phyloP scores from a whole-genome alignment of 2,329 filamentous ascomycete genomes.

The Escovopsis sp. region DNA sequence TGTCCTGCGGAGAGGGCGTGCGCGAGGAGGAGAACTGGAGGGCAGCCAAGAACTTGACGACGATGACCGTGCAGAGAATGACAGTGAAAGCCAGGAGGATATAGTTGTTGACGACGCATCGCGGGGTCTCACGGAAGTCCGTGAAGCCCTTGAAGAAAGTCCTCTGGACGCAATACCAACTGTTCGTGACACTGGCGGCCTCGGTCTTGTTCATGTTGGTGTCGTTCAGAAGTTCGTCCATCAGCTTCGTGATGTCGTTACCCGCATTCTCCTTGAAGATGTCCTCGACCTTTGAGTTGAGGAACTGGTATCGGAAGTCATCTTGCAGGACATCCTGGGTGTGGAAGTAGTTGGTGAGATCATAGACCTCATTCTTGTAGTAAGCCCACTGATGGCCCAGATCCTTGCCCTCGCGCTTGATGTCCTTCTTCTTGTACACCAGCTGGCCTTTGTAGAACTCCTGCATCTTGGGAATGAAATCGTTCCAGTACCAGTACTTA shows the following conservation, averaged over 20 bases:
- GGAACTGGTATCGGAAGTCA: slow-evolving; percentile 48
- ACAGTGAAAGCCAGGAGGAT: slow-evolving; percentile 79
- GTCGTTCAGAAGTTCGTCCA: slow-evolving; percentile 38
- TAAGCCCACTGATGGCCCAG: slow-evolving; percentile 65
- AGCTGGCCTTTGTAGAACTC: slow-evolving; percentile 79
- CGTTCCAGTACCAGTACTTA: slow-evolving; percentile 61
- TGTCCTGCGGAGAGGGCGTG: slow-evolving; percentile 81
- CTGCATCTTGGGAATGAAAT: slow-evolving; percentile 65
- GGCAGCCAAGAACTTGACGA: slow-evolving; percentile 81
- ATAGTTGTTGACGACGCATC: slow-evolving; percentile 82
- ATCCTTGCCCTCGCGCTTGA: slow-evolving; percentile 52
- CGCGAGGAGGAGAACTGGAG: slow-evolving; percentile 88
- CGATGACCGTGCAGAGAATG: slow-evolving; percentile 64
- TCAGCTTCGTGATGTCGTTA: slow-evolving; percentile 56
- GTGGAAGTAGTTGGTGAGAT: slow-evolving; percentile 83
- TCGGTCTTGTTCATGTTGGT: slow-evolving; percentile 36
- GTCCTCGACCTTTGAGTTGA: slow-evolving; percentile 52
- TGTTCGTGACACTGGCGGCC: slow-evolving; percentile 41
- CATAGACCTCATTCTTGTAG: slow-evolving; percentile 64
- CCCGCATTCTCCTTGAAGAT: slow-evolving; percentile 65
- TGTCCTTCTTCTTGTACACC: slow-evolving; percentile 47
- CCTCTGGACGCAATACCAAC: slow-evolving; percentile 67
- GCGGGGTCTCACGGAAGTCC: slow-evolving; percentile 66
- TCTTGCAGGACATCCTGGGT: slow-evolving; percentile 49
- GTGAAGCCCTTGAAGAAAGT: slow-evolving; percentile 69